These are phyloP conservation scores for Saccharomycopsis phalli DNA, from an alignment of 1,139 yeast species.

Conservation along the genomic window DNA sequence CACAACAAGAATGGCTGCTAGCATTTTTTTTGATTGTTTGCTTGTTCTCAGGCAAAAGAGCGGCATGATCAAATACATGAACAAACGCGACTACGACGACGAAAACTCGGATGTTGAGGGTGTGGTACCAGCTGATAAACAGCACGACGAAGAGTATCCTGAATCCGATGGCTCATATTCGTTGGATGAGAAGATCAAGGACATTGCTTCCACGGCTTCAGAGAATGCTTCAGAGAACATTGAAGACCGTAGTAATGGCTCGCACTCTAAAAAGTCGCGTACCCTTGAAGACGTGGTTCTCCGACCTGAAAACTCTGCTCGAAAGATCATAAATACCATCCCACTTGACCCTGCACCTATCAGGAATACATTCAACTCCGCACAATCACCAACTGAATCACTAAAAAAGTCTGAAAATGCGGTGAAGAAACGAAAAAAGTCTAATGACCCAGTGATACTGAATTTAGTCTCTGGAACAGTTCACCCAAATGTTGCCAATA, in stretches of 20 bases:
- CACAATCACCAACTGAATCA: constrained; percentile 16
- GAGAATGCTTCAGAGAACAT: constrained; percentile 22
- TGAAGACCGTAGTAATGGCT: constrained; percentile 22
- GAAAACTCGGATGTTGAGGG: constrained; percentile 25
- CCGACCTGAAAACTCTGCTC: constrained; percentile 62
- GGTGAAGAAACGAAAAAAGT: not conserved
- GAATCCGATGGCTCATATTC: constrained; percentile 23
- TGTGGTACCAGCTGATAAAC: constrained; percentile 19
- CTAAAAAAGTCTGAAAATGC: not conserved
- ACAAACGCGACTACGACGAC: constrained; percentile 25
- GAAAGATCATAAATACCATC: constrained; percentile 64
- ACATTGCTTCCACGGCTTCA: constrained; percentile 19
- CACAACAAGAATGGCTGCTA: constrained; percentile 81
- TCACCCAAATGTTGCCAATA: not conserved
- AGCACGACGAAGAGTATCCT: constrained; percentile 22
- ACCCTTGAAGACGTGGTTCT: constrained; percentile 38
- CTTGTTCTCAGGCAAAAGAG: constrained; percentile 78
- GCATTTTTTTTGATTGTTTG: constrained; percentile 84
- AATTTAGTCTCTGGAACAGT: not conserved
- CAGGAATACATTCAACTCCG: constrained; percentile 25
- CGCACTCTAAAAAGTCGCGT: constrained; percentile 32
- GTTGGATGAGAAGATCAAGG: constrained; percentile 22
- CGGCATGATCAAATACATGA: constrained; percentile 64
- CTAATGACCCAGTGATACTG: not conserved
- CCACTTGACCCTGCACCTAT: constrained; percentile 82